Evolutionary conservation across 2,329 filamentous ascomycete genomes (phyloP).

Genomic region (Daldinia eschscholtzii): DNA sequence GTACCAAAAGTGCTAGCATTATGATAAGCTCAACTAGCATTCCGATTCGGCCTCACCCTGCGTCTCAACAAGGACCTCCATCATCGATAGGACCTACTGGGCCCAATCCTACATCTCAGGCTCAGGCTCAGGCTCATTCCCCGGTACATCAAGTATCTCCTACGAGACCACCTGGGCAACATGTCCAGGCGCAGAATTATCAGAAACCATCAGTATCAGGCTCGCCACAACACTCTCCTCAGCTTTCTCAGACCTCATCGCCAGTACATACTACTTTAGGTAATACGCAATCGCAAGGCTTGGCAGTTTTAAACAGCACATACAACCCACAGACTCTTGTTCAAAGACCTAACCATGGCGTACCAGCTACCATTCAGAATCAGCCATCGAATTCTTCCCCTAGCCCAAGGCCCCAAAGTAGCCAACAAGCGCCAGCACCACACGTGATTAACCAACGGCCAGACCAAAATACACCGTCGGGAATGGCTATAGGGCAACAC

Average conservation of each 20-base stretch:
- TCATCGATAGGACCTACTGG: not conserved
- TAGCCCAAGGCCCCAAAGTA: constrained; percentile 21
- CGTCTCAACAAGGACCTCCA: constrained; percentile 12
- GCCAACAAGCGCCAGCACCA: constrained; percentile 21
- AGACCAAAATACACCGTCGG: constrained; percentile 22
- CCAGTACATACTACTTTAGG: not conserved
- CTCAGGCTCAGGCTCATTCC: constrained; percentile 14
- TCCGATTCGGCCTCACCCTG: constrained; percentile 8
- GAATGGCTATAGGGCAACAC: constrained; percentile 12
- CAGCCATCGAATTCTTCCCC: constrained; percentile 17
- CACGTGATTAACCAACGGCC: constrained; percentile 18
- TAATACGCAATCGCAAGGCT: constrained; percentile 6
- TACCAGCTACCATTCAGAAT: constrained; percentile 13
- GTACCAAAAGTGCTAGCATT: constrained; percentile 3
- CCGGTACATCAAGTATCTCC: constrained; percentile 13
- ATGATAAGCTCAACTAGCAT: constrained; percentile 11
- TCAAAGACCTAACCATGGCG: constrained; percentile 22
- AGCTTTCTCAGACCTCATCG: constrained; percentile 6
- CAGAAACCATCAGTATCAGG: constrained; percentile 24
- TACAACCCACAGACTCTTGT: constrained; percentile 13
- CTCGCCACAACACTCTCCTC: constrained; percentile 20
- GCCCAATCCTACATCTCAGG: constrained; percentile 18
- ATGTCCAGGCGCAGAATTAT: constrained; percentile 14
- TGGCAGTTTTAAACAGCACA: not conserved
- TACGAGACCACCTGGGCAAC: constrained; percentile 9